These are phyloP conservation scores for Aspergillus phoenicis DNA, from an alignment of 2,329 filamentous ascomycete species.

Conservation along the genomic window DNA sequence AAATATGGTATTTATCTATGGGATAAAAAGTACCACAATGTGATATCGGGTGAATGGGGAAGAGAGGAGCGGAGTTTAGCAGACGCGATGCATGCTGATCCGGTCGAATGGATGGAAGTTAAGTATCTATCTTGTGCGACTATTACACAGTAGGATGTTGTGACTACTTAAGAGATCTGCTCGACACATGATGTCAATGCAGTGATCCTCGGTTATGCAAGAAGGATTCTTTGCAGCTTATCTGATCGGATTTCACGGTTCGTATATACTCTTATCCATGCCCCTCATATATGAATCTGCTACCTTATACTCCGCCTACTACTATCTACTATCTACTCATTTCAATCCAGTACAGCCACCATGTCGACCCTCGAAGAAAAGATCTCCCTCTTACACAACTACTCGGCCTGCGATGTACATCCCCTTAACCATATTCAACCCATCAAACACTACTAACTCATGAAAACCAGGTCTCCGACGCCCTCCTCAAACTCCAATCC, in stretches of 20 bases:
- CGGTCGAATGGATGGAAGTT: background rate
- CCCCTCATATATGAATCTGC: too few species aligned
- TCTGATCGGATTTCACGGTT: too few species aligned
- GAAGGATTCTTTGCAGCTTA: too few species aligned
- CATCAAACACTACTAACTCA: too few species aligned
- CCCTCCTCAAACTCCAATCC: slow-evolving; percentile 67
- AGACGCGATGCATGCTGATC: background rate
- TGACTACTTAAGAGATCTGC: too few species aligned
- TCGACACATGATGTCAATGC: too few species aligned
- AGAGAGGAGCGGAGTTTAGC: background rate
- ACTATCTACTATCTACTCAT: background rate
- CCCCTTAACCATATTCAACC: too few species aligned
- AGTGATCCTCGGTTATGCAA: too few species aligned
- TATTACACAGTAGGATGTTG: too few species aligned
- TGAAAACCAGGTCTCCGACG: slow-evolving; percentile 64
- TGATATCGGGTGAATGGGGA: background rate
- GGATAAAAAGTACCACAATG: too few species aligned
- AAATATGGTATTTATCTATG: too few species aligned
- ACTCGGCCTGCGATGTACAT: slow-evolving; percentile 49
- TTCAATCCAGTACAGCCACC: slow-evolving; percentile 19
- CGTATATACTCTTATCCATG: too few species aligned
- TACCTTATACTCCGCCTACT: background rate
- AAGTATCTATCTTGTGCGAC: background rate
- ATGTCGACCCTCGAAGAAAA: slow-evolving; percentile 41
- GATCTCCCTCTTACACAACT: slow-evolving; percentile 36